A percentile compares a stretch with the other conserved stretches of the same genome.
These are phyloP conservation scores for Candida xyloterini DNA, from an alignment of 805 yeast genomes.

Conservation along the genomic window DNA sequence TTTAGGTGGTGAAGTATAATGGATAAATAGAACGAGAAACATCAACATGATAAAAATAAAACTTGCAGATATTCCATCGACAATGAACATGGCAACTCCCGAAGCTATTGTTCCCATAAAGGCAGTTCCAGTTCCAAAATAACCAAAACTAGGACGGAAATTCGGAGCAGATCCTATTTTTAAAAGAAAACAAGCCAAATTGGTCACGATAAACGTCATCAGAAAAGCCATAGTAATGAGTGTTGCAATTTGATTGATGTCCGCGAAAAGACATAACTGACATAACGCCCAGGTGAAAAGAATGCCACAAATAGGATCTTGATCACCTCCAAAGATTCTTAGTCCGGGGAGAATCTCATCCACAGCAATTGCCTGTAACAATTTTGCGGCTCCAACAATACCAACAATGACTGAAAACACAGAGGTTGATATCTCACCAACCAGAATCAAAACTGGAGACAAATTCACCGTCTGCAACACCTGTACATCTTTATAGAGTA, in stretches of 20 bases:
- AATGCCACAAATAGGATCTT: slow-evolving; percentile 65
- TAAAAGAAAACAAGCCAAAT: slow-evolving; percentile 86
- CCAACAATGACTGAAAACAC: slow-evolving; percentile 94
- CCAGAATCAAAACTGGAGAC: slow-evolving; percentile 61
- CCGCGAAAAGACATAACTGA: slow-evolving; percentile 82
- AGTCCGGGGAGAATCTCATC: slow-evolving; percentile 87
- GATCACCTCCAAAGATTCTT: slow-evolving; percentile 51
- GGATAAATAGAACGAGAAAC: slow-evolving; percentile 72
- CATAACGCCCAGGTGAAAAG: slow-evolving; percentile 76
- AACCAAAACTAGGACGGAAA: slow-evolving; percentile 91
- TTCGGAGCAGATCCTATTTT: slow-evolving; percentile 95
- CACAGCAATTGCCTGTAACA: slow-evolving; percentile 85
- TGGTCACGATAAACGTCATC: slow-evolving; percentile 93
- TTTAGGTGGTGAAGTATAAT: slow-evolving; percentile 89
- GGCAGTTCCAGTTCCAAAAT: slow-evolving; percentile 81
- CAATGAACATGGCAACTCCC: slow-evolving; percentile 85
- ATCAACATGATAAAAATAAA: slow-evolving; percentile 64
- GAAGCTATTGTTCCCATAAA: slow-evolving; percentile 68
- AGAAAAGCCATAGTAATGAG: slow-evolving; percentile 95
- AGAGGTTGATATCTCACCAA: slow-evolving; percentile 92
- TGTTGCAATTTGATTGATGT: slow-evolving; percentile 90
- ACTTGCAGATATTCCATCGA: slow-evolving; percentile 87
- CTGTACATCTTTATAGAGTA: slow-evolving; percentile 76
- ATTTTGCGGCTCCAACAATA: slow-evolving; percentile 89
- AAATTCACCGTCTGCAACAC: slow-evolving; percentile 79